A percentile compares a stretch with the other conserved stretches of the same genome.
Conservation (phyloP, 805 yeast species). For the Candida ponderosae region DNA sequence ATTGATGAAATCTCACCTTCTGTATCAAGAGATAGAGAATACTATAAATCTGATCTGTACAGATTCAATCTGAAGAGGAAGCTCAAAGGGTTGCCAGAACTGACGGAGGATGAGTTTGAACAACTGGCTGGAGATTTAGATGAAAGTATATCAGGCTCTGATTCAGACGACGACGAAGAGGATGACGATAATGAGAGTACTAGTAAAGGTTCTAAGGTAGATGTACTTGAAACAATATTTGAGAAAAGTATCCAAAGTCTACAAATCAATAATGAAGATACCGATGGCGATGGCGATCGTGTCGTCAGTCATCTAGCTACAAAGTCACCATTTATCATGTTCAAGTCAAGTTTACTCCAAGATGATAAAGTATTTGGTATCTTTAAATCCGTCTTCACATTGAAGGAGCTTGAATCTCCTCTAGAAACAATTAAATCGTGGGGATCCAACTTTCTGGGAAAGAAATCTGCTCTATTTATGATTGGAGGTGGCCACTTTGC, state of each 20-base stretch:
- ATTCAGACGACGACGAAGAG: slow-evolving; percentile 30
- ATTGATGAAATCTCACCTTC: background rate
- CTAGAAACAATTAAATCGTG: slow-evolving; percentile 35
- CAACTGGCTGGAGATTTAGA: slow-evolving; percentile 39
- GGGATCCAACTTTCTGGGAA: slow-evolving; percentile 17
- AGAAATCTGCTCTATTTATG: slow-evolving; percentile 77
- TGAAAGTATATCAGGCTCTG: slow-evolving; percentile 56
- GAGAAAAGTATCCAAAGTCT: slow-evolving; percentile 13
- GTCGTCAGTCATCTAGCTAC: slow-evolving; percentile 51
- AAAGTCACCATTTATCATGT: slow-evolving; percentile 60
- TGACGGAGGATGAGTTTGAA: slow-evolving; percentile 55
- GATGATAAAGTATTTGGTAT: slow-evolving; percentile 48
- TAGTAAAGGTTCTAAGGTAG: slow-evolving; percentile 5
- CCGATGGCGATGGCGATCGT: slow-evolving; percentile 25
- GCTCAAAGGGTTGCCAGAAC: slow-evolving; percentile 33
- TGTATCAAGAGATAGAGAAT: slow-evolving; percentile 24
- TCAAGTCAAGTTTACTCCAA: slow-evolving; percentile 40
- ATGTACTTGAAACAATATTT: slow-evolving; percentile 13
- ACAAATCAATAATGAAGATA: slow-evolving; percentile 12
- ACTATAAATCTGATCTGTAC: slow-evolving; percentile 53
- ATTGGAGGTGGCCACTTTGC: slow-evolving; percentile 98
- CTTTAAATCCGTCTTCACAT: slow-evolving; percentile 55
- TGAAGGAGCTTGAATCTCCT: slow-evolving; percentile 38
- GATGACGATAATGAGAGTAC: slow-evolving; percentile 16
- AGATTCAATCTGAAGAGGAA: slow-evolving; percentile 51